A percentile compares a stretch with the other conserved stretches of the same genome.
These are phyloP conservation scores for Oemleria cerasiformis DNA, from an alignment of 306 rosid species.

Conservation along the genomic window DNA sequence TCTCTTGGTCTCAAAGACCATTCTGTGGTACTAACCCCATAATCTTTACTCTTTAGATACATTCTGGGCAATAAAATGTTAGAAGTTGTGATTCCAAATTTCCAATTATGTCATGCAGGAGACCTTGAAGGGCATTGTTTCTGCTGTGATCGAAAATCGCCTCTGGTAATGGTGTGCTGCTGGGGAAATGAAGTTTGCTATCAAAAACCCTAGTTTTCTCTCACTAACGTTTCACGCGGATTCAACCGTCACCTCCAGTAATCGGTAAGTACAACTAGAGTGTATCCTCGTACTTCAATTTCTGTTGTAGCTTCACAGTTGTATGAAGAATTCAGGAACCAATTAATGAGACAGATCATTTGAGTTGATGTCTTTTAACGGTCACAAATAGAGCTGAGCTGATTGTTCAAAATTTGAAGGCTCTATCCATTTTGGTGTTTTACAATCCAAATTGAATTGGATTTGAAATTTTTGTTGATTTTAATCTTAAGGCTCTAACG, in stretches of 20 bases:
- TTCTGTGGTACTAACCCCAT: constrained; percentile 45
- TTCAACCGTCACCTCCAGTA: background rate
- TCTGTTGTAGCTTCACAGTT: background rate
- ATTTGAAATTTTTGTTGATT: background rate
- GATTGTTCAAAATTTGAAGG: background rate
- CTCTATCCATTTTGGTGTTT: background rate
- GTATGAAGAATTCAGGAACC: background rate
- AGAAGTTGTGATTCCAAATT: constrained; percentile 1
- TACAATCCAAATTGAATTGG: background rate
- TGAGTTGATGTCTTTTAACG: background rate
- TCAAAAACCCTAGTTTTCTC: background rate
- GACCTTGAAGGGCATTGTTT: constrained; percentile 66
- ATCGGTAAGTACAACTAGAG: background rate
- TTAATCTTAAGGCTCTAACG: too few relatives aligned
- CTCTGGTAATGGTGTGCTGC: constrained; percentile 40
- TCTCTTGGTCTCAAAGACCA: constrained; percentile 96
- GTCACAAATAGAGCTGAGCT: background rate
- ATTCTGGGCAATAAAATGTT: background rate
- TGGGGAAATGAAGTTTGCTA: background rate
- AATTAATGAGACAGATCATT: background rate
- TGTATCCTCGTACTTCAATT: background rate
- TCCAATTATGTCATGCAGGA: constrained; percentile 48
- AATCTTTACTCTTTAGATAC: background rate
- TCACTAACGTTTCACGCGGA: background rate
- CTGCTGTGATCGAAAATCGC: constrained; percentile 66